A percentile compares a stretch with the other conserved stretches of the same genome.
phyloP scores from a whole-genome alignment of 768 basidiomycete species.

The Steccherinum ochraceum region DNA sequence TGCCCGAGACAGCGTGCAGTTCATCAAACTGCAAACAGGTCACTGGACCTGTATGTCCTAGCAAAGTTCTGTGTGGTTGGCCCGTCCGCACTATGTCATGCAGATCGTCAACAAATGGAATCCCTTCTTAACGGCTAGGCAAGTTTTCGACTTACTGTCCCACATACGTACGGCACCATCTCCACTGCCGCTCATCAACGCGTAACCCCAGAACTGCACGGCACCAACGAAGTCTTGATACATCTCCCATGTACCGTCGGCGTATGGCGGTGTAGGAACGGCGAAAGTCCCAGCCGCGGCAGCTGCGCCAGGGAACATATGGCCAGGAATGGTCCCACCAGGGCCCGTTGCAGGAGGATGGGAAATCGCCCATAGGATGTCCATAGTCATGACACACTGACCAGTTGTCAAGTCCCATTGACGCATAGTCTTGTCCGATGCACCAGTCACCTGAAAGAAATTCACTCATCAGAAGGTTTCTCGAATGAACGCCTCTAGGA shows the following conservation, averaged over 20 bases:
- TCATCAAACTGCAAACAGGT: conserved; percentile 97
- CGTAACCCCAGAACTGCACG: conserved; percentile 98
- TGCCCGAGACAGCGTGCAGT: conserved; percentile 86
- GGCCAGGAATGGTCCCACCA: conserved; percentile 33
- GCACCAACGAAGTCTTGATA: conserved; percentile 97
- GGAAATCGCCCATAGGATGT: conserved; percentile 98
- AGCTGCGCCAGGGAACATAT: conserved; percentile 45
- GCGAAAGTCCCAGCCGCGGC: conserved; percentile 63
- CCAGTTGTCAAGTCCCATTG: conserved; percentile 98
- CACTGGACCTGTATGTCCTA: conserved; percentile 90
- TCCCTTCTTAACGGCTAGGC: too few species aligned
- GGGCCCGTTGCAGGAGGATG: conserved; percentile 58
- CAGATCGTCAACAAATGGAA: neutral
- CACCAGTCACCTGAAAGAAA: conserved; percentile 80
- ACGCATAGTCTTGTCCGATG: conserved; percentile 95
- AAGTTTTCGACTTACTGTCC: conserved; percentile 83
- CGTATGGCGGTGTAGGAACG: conserved; percentile 79
- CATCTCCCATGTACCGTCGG: conserved; percentile 90
- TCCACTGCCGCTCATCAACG: conserved; percentile 92
- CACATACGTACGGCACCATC: conserved; percentile 99
- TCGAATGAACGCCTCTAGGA: neutral
- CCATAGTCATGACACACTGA: conserved; percentile 99
- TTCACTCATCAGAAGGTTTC: too few species aligned
- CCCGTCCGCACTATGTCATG: conserved; percentile 22
- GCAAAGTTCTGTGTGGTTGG: conserved; percentile 87